Evolutionary conservation across 371 early-diverging fungal species (phyloP), one percentile per base, ranked within the genome.

Genomic region (Batrachochytrium dendrobatidis): DNA sequence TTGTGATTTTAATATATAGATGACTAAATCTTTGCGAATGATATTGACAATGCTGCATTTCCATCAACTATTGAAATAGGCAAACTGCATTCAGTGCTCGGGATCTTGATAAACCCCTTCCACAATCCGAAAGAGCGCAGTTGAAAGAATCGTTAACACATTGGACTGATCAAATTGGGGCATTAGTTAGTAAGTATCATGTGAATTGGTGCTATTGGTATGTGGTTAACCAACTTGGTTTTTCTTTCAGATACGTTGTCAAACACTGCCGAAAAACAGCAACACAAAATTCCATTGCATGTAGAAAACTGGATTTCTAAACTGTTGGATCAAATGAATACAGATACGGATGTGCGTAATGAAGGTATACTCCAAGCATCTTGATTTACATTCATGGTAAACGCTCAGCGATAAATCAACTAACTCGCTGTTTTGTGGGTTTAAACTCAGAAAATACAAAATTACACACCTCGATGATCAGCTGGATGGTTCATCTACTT

Each of bases 401-500:
- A 39, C 20, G 39, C 20, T 15, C 17, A 20, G 17, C 15, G 39
- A 20, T 39, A 17, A 20, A 39, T 39, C 17, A 39, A 20, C 39
- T 39, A 20, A 39, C 17, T 56, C 20, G 5, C 50, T 7, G 52
- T n/a, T 17, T 24, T 15, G 10, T 53, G n/a, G 15, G 2, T 22
- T 1, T 20, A 31, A 48, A 15, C 0, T 7, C 45, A 72, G 76
- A 73, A 57, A 76, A 79, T 58, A 58, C 70, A 26, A 76, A 74
- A 53, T 68, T 75, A 7, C 80, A 75, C 60, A 73, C 71, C 8
- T 43, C 63, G 39, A 64, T 73, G 53, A 67, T 72, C 22, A 69
- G 67, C 57, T 79, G 75, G 75, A 74, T 76, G 73, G 76, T 79
- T 8, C 67, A 74, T 12, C 50, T 79, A 49, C 62, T 79, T 12